Base-by-base conservation (phyloP, 805 yeast species). In the Babjeviella inositovora region DNA sequence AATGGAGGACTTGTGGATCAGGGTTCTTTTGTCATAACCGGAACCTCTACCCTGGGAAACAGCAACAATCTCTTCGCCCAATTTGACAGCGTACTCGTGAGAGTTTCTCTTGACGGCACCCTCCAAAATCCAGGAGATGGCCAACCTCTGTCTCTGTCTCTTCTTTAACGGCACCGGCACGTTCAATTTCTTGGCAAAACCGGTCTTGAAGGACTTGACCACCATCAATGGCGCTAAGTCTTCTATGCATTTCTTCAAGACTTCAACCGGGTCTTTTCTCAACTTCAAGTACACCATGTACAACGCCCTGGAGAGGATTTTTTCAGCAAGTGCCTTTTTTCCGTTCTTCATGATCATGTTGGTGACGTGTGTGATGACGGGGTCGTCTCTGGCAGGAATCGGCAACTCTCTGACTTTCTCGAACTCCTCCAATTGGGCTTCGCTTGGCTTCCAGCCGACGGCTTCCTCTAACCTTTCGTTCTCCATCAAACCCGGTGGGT, bases 311-410 rank as follows among this genome's bases (percentile, higher is more conserved):
- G 74, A 63, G 26, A 90, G 57, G 23, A 62, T 58, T 35, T 63
- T 73, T 41, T 73, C 74, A 0, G 97, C 96, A 23, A 59, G 53
- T 26, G 79, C 66, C 46, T 85, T 90, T 46, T 73, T 72, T 20
- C 98, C 98, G 42, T 81, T 73, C 41, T 80, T 70, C 97, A 90
- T 90, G 30, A 90, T 70, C 53, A 84, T 60, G 43, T 84, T 84
- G 25, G 80, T 73, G 39, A 90, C 67, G 35, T 77, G 73, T 23
- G 72, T 71, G 23, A 85, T 56, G 11, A 72, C 65, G n/a, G 79
- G 75, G 36, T 82, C 90, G 21, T 53, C 50, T 32, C 59, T 56
- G 14, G 53, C 39, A 14, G 94, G 93, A 15, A 81, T 50, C 8
- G 67, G 62, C 29, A 53, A 50, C 19, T 46, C 54, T 28, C 59